Evolutionary conservation across 495 filamentous ascomycete genomes (phyloP), one percentile per base, ranked within the genome.

Genomic region (Xylaria sp.): DNA sequence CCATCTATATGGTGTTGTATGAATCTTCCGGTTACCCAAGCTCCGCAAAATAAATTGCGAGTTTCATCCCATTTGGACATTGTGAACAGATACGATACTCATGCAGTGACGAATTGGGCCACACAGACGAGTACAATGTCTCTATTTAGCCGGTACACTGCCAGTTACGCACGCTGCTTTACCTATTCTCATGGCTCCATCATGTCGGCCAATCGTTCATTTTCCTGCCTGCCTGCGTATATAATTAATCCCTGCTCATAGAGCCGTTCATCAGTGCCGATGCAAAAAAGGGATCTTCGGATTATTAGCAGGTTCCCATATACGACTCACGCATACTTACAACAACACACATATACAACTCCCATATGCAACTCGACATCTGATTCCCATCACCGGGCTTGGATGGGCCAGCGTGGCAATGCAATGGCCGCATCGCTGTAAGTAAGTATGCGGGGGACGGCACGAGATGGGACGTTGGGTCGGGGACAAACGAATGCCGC

Each of bases 31-130:
- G 41, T 69, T 61, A 61, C 55, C 67, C 67, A 61, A 11, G 52
- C 26, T 61, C 68, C 72, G 48, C 67, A 66, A 52, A 58, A 62
- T 68, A 70, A 46, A 35, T 67, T 71, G 59, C 76, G 62, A 44
- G 19, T 62, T n/a, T 19, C 26, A 29, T 24, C 52, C 52, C 6
- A 68, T 55, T 55, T 43, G 37, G 37, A 44, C 52, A 7, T 17
- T 14, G 3, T 0, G 29, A 11, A 15, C 2, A 5, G 1, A 21
- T 31, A 31, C 19, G 24, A 24, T 33, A 6, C 15, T 12, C 26
- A 59, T n/a, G 17, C 19, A n/a, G 21, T 24, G 52, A 58, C 66
- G 66, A 44, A 58, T 68, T 33, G 24, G 52, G 66, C 35, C 24
- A 59, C 26, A 29, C 53, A 26, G 37, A 26, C 2, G 17, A 31